Conservation (phyloP, 768 basidiomycete species). For the Hebeloma cylindrosporum region DNA sequence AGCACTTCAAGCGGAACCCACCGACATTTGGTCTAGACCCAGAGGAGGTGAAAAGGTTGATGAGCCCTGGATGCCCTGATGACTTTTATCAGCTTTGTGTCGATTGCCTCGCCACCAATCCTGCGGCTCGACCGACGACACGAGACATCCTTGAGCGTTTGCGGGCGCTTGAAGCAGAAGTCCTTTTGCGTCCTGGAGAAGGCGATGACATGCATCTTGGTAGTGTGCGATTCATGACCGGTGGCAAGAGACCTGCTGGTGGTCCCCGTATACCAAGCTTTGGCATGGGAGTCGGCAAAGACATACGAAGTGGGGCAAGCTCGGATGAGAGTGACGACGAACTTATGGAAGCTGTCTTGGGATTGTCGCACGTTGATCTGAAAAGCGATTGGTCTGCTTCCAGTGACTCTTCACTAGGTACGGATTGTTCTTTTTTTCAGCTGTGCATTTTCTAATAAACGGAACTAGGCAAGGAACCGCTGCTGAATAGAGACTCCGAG, state of each 20-base stretch:
- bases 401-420: conserved; percentile 44
- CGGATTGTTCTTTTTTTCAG: conserved; percentile 4
- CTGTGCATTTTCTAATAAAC: conserved; percentile 1
- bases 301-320: conserved; percentile 47
- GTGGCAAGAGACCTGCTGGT: conserved; percentile 54
- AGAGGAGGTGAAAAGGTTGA: conserved; percentile 66
- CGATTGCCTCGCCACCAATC: conserved; percentile 70
- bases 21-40: conserved; percentile 79
- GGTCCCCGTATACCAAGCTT: conserved; percentile 87
- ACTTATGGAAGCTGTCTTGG: conserved; percentile 58
- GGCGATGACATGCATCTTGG: conserved; percentile 77
- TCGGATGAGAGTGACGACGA: conserved; percentile 64
- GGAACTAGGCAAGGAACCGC: conserved; percentile 52
- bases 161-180: conserved; percentile 78
- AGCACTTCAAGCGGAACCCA: conserved; percentile 71
- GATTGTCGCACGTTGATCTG: conserved; percentile 51
- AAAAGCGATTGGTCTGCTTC: conserved; percentile 48
- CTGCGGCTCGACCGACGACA: conserved; percentile 70
- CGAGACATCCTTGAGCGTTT: conserved; percentile 78
- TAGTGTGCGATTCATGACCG: conserved; percentile 80
- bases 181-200: conserved; percentile 65
- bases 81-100: conserved; percentile 76
- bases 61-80: conserved; percentile 74
- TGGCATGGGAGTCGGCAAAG: conserved; percentile 66
- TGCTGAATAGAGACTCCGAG: conserved; percentile 52